Base-by-base conservation (phyloP, 768 basidiomycete genomes). In the Candolleomyces aberdarensis region DNA sequence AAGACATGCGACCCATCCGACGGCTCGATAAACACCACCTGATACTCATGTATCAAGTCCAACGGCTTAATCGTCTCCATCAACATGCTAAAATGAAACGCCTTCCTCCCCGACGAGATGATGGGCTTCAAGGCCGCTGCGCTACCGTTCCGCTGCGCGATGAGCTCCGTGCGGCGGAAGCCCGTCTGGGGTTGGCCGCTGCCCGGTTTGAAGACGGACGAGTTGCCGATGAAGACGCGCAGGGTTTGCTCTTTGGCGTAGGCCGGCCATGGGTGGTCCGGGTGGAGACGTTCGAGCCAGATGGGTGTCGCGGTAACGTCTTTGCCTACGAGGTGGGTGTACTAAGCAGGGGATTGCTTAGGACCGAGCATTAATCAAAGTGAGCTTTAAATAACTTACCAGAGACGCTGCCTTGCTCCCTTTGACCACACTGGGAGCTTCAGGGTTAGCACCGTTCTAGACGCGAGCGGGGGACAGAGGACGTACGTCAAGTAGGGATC, bases 11-110 rank as follows among this genome's bases (percentile, higher is more conserved):
- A 76, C 6, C 84, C 84, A 64, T 87, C 86, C 56, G 67, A 75
- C 1, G 84, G 82, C 70, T 88, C 85, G 59, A 87, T 84, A 68
- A 82, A 86, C 14, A 87, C 82, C 54, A 83, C 75, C 65, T 87
- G 85, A 65, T 87, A 85, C 65, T 87, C 85, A 59, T 87, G 85
- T 9, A 63, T 75, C 63, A 76, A 78, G 65, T 85, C 85, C 65
- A 87, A 68, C 13, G 80, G 80, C 22, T 66, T 68, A n/a, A 50
- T 50, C 15, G 74, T 60, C 58, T 72, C 67, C 9, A 59, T 48
- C 51, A 67, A 72, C 60, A 86, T 74, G 10, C 81, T 82, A 55
- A 83, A 80, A 62, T 85, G 80, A 70, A 83, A 85, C 31, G 74
- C 77, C 13, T 67, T 68, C 31, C 72, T 75, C 36, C 77, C 79